phyloP scores from a whole-genome alignment of 1,284 basidiomycete genomes.

The Papiliotrema fonsecae region DNA sequence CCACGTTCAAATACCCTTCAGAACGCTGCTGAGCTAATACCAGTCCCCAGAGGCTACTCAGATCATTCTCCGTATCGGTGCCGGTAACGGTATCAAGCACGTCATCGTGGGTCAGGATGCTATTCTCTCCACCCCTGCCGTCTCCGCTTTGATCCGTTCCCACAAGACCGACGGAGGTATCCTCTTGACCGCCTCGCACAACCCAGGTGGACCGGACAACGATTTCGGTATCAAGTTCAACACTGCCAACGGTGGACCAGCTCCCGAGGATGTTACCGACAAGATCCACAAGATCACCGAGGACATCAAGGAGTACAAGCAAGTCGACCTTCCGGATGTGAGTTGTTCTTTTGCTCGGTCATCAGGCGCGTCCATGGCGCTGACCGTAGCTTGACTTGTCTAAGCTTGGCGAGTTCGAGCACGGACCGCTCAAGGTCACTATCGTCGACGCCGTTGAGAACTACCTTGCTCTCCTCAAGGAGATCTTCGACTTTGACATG shows the following conservation, averaged over 20 bases:
- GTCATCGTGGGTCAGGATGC: constrained; percentile 84
- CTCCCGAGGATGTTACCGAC: constrained; percentile 90
- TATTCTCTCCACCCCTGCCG: constrained; percentile 95
- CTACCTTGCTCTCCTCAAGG: constrained; percentile 77
- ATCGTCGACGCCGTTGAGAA: constrained; percentile 93
- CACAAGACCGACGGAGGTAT: constrained; percentile 97
- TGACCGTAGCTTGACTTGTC: constrained; percentile 68
- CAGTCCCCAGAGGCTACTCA: constrained; percentile 75
- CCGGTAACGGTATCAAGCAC: constrained; percentile 83
- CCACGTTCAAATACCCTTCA: no score
- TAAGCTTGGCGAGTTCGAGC: constrained; percentile 71
- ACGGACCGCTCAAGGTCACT: constrained; percentile 77
- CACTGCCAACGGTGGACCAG: constrained; percentile 92
- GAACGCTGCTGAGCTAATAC: neutral
- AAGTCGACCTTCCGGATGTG: constrained; percentile 72
- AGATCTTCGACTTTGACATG: constrained; percentile 90
- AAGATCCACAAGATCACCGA: constrained; percentile 90
- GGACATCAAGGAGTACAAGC: constrained; percentile 77
- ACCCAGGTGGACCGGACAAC: constrained; percentile 93
- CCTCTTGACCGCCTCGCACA: constrained; percentile 95
- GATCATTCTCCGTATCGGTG: constrained; percentile 83
- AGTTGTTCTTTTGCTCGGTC: constrained; percentile 32
- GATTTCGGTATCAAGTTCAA: constrained; percentile 99
- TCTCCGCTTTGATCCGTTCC: constrained; percentile 89
- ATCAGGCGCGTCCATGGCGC: no score